phyloP scores from a whole-genome alignment of 352 stramenopile species.

The Phytophthora ramorum region DNA sequence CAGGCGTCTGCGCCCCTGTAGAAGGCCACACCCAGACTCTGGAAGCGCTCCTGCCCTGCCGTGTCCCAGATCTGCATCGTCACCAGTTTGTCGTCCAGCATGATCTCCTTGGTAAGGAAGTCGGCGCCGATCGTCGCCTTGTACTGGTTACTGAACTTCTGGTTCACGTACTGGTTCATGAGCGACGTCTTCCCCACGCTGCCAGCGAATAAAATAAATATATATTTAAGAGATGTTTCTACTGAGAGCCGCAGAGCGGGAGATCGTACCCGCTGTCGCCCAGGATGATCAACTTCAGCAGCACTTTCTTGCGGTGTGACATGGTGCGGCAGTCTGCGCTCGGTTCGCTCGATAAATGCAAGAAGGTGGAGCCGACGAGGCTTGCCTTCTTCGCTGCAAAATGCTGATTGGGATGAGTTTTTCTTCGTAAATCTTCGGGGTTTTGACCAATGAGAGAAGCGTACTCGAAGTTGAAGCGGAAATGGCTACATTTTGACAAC shows the following conservation, averaged over 20 bases:
- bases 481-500: slow-evolving; percentile 27
- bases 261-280: slow-evolving; percentile 95
- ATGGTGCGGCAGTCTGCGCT: slow-evolving; percentile 32
- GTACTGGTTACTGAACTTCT: slow-evolving; percentile 99
- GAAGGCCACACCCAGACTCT: slow-evolving; percentile 98
- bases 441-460: slow-evolving; percentile 31
- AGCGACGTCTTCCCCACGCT: slow-evolving; percentile 99
- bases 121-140: slow-evolving; percentile 99
- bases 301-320: slow-evolving; percentile 95
- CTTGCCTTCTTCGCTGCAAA: neutral
- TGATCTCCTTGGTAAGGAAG: slow-evolving; percentile 98
- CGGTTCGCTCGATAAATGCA: slow-evolving; percentile 9
- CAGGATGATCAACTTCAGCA: slow-evolving; percentile 98
- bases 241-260: neutral
- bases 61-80: slow-evolving; percentile 99
- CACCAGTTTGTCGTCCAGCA: slow-evolving; percentile 96
- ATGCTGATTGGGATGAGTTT: slow-evolving; percentile 29
- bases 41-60: slow-evolving; percentile 98
- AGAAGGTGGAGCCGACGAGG: neutral
- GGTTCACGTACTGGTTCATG: slow-evolving; percentile 99
- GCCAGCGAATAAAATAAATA: slow-evolving; percentile 8
- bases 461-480: slow-evolving; percentile 20
- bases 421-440: slow-evolving; percentile 31
- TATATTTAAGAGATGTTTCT: neutral
- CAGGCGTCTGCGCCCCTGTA: slow-evolving; percentile 98